These are phyloP conservation scores for Symmetrospora coprosmae DNA, from an alignment of 768 basidiomycete genomes.

Conservation along the genomic window DNA sequence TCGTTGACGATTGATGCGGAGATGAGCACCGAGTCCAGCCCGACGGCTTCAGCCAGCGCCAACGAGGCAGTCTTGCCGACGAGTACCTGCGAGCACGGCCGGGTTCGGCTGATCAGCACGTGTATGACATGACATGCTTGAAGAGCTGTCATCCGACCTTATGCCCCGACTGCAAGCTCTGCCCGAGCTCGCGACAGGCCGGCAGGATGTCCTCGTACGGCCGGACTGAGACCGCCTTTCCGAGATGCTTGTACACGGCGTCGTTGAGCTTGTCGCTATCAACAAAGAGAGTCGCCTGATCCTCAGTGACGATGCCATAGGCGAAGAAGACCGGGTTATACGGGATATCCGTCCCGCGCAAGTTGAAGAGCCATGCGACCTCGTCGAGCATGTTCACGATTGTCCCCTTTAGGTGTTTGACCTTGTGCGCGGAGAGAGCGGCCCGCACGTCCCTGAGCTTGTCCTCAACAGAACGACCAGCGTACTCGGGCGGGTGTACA, in stretches of 20 bases:
- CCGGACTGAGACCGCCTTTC: neutral
- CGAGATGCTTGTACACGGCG: conserved; percentile 39
- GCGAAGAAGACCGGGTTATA: conserved; percentile 73
- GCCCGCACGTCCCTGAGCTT: conserved; percentile 59
- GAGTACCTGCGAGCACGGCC: conserved; percentile 43
- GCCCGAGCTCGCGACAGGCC: neutral
- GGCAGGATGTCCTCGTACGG: conserved; percentile 25
- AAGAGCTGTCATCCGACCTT: no score
- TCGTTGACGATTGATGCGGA: conserved; percentile 47
- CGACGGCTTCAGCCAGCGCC: conserved; percentile 67
- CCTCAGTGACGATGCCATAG: conserved; percentile 57
- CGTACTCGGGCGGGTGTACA: conserved; percentile 56
- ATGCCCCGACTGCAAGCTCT: conserved; percentile 1
- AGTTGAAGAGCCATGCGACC: conserved; percentile 57
- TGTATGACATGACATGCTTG: no score
- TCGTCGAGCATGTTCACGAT: conserved; percentile 52
- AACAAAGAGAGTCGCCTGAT: conserved; percentile 53
- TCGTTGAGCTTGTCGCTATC: conserved; percentile 52
- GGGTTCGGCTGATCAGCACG: no score
- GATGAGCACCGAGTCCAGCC: conserved; percentile 52
- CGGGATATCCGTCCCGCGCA: conserved; percentile 80
- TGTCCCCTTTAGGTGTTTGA: conserved; percentile 43
- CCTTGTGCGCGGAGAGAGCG: conserved; percentile 47
- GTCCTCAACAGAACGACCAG: conserved; percentile 49
- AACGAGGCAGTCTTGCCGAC: conserved; percentile 64